Evolutionary conservation across 2,329 filamentous ascomycete species (phyloP).

Genomic region (Diatrype stigma): DNA sequence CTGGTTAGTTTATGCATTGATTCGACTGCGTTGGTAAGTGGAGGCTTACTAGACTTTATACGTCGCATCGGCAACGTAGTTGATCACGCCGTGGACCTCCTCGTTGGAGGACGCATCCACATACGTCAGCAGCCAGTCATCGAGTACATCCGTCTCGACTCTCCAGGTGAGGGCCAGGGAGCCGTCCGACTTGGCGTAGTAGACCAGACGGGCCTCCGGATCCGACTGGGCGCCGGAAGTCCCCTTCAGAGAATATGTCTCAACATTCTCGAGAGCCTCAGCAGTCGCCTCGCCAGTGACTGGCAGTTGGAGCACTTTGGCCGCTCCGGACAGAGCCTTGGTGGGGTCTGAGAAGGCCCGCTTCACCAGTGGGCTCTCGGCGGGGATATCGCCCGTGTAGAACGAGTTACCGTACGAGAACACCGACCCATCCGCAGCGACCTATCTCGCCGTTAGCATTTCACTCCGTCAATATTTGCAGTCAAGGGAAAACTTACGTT

Average conservation of each 20-base stretch:
- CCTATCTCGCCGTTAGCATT: conserved; percentile 26
- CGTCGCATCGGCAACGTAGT: conserved; percentile 53
- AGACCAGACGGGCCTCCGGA: conserved; percentile 52
- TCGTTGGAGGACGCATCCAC: conserved; percentile 45
- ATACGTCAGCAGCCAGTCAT: conserved; percentile 58
- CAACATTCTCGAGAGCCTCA: conserved; percentile 30
- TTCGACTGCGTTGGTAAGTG: background rate
- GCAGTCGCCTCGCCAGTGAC: conserved; percentile 37
- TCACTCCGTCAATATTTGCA: background rate
- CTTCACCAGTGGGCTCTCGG: conserved; percentile 34
- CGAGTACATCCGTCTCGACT: conserved; percentile 52
- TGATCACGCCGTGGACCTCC: conserved; percentile 48
- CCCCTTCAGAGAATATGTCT: conserved; percentile 42
- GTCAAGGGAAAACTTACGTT: conserved; percentile 45
- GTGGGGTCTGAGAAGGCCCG: conserved; percentile 38
- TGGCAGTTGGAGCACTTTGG: conserved; percentile 35
- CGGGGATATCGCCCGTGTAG: conserved; percentile 39
- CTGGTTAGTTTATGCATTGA: conserved; percentile 7
- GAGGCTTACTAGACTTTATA: conserved; percentile 51
- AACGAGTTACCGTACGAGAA: conserved; percentile 54
- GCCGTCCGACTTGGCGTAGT: conserved; percentile 45
- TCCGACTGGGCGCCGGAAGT: conserved; percentile 45
- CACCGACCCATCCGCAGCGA: conserved; percentile 47
- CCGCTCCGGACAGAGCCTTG: conserved; percentile 37
- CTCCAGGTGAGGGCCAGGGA: conserved; percentile 50